Evolutionary conservation across 805 yeast genomes (phyloP), one percentile per base, ranked within the genome.

Genomic region (Candida mattraensis): DNA sequence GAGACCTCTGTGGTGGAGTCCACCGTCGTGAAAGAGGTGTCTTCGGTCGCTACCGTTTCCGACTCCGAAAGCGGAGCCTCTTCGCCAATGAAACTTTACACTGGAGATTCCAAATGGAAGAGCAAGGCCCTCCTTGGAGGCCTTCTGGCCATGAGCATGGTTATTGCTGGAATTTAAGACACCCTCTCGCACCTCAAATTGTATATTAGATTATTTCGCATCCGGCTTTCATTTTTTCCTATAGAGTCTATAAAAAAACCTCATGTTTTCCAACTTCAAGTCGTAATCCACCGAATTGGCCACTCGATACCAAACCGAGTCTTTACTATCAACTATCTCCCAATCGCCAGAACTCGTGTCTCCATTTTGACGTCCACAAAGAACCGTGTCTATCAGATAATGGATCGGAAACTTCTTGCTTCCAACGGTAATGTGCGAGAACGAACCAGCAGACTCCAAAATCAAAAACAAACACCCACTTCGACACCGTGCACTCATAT

Each of bases 401-500:
- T 86, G 88, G 3, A 87, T 80, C 0, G 96, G 96, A 63, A 87
- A 87, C 46, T 67, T 74, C 56, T 83, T 87, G 19, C 76, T 59
- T 3, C 95, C 95, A 27, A 87, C 72, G 2, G 77, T 70, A 24
- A 87, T 83, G 49, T 86, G 81, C 1, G 95, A 85, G 59, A 80
- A 87, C 7, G 94, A 83, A 0, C 96, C 96, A 0, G 96, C 96
- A 61, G 93, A 82, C 52, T 87, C 96, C 2, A 86, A 76, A 16
- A 87, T 76, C 28, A 88, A 64, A 22, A 87, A 59, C 18, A 73
- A 58, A 11, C 86, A 61, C 0, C 89, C 93, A 1, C 57, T 37
- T 22, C 60, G 53, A 58, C 94, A 85, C 6, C 54, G 26, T 5
- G 53, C 45, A 35, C 75, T 70, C 39, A 87, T 58, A 8, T 61